Base-by-base conservation (phyloP, 768 basidiomycete species). In the Termitomyces sp. region DNA sequence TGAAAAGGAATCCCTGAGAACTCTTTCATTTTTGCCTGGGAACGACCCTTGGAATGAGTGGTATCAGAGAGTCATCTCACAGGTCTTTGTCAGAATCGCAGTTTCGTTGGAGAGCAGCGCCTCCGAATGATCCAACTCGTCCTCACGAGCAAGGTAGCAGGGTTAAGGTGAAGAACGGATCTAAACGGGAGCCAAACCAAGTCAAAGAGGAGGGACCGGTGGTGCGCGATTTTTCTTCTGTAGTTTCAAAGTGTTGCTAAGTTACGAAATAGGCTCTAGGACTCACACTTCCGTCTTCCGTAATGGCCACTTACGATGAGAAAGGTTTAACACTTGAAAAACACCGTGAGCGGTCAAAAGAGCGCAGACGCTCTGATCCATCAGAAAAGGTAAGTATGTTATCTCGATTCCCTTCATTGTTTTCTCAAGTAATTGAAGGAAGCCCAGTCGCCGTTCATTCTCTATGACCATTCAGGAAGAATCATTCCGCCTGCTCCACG, bases 81-180 rank as follows among this genome's bases (percentile, higher is more conserved):
- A 58, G 58, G 52, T 36, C 50, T 20, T 54, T 58, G 45, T 37
- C 45, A 24, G 58, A 58, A 22, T 54, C 58, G 8, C 58, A 58
- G 16, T 47, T 45, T 47, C 58, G 58, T 16, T 58, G 51, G 51
- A 58, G 58, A 54, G 34, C 52, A 31, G 45, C 45, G 22, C 33
- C 45, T 20, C 50, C 52, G 12, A 31, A 46, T 41, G 45, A 58
- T 8, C 31, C 31, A 22, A 36, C 34, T 12, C 50, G 31, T 33
- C 22, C 3, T 13, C 41, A 24, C 0, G 57, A 58, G 31, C 57
- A 52, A 33, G 54, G 42, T n/a, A 44, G n/a, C 37, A 34, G 24
- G 9, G 44, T 31, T 3, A 57, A 49, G 48, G 18, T 34, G n/a
- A 52, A 52, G 12, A 42, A n/a, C n/a, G 57, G 30, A 20, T 18